Base-by-base conservation (phyloP, 2,329 filamentous ascomycete genomes). In the Paracoccidioides brasiliensis region DNA sequence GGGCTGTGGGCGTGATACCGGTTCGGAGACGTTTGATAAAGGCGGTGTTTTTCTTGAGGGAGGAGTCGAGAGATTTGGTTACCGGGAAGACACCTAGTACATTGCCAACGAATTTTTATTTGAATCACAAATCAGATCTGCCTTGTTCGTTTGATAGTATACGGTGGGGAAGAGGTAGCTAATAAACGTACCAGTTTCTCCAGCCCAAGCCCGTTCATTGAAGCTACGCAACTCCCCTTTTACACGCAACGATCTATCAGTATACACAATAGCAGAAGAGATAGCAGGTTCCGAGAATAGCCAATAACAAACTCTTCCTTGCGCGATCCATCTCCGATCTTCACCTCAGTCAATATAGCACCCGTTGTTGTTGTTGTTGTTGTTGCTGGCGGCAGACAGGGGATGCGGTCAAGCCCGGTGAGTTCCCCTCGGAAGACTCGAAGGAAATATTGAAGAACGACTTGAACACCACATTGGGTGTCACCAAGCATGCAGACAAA, bases 21-120 rank as follows among this genome's bases (percentile, higher is more conserved):
- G 91, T 96, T 64, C 91, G 88, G 55, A 97, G 79, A 66, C 91
- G 88, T 74, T 95, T 96, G 68, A 97, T 97, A 71, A 97, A 96
- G 62, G 90, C 90, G 3, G 91, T 97, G 66, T 97, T 97, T 77
- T 96, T 97, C 76, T 95, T 96, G 70, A 97, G 79, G 53, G 90
- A 93, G 53, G 91, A 95, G 72, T 97, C 91, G 66, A 97, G 84
- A 35, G 87, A 86, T 67, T 81, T 80, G 70, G 82, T 84, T 63
- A 93, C 83, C 54, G 81, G 73, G 66, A 94, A 89, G 59, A 94
- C 75, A 76, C 88, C 90, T 94, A 62, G n/a, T 38, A 48, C 33
- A 12, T 37, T 30, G 53, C 55, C 49, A 59, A 10, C 38, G 28
- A 53, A 14, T 32, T 15, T 32, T 52, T 22, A 4, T 42, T 44